Conservation (phyloP, 805 yeast species). For the Metschnikowia peoriensis region DNA sequence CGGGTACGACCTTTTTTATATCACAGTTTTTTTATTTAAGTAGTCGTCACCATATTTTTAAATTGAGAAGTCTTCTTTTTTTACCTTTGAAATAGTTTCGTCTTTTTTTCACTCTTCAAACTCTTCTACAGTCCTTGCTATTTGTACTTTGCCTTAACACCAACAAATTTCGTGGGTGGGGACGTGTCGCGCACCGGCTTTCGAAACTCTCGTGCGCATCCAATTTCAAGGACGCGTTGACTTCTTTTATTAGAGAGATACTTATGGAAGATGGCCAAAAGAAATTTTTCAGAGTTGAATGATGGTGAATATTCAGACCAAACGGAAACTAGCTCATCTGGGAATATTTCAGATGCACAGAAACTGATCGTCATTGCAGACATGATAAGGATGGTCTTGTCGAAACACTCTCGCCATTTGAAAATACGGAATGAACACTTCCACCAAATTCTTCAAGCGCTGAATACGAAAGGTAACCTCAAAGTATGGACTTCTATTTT, state of each 20-base stretch:
- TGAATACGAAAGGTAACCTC: conserved; percentile 18
- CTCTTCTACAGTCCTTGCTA: too few relatives aligned
- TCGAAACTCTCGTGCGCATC: too few relatives aligned
- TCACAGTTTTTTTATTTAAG: background rate
- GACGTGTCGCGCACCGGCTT: too few relatives aligned
- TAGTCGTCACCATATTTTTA: too few relatives aligned
- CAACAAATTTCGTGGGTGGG: too few relatives aligned
- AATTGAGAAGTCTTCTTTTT: too few relatives aligned
- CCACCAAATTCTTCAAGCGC: conserved; percentile 11
- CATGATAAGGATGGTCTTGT: conserved; percentile 13
- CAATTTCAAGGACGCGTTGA: too few relatives aligned
- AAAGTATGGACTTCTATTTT: conserved; percentile 22
- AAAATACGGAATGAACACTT: conserved; percentile 16
- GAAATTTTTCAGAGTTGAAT: conserved; percentile 1
- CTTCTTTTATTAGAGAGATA: background rate
- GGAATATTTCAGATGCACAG: background rate
- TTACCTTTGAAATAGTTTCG: too few relatives aligned
- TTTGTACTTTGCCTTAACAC: too few relatives aligned
- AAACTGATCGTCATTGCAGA: conserved; percentile 7
- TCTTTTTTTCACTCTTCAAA: too few relatives aligned
- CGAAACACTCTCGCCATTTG: conserved; percentile 12
- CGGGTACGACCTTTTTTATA: conserved; percentile 63
- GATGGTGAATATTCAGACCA: background rate
- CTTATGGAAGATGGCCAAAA: background rate
- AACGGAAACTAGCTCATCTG: background rate